Percentiles rank a stretch among this genome's conserved stretches.
phyloP scores from a whole-genome alignment of 352 stramenopile genomes.

The Phytopythium helicoides region DNA sequence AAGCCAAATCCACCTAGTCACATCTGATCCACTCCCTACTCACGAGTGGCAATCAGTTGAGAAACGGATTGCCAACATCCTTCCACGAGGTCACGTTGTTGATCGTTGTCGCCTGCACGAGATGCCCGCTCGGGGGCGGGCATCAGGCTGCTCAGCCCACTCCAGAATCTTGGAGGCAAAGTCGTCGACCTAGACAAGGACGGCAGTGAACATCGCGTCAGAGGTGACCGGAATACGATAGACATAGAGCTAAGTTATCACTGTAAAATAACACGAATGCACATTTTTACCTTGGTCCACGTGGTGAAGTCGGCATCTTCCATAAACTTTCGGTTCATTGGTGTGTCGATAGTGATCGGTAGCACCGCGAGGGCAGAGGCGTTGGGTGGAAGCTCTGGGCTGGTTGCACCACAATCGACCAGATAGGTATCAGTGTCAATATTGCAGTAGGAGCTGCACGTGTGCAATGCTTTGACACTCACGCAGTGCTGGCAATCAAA shows the following conservation, averaged over 20 bases:
- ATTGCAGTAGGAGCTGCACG: not conserved
- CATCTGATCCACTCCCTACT: too few species aligned
- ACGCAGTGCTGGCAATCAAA: conserved; percentile 80
- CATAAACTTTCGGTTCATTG: conserved; percentile 89
- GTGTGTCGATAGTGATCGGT: conserved; percentile 83
- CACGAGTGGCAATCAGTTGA: not conserved
- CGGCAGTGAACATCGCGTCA: conserved; percentile 1
- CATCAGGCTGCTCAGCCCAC: conserved; percentile 43
- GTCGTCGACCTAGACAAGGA: conserved; percentile 41
- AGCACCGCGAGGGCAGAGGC: conserved; percentile 67
- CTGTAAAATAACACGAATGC: not conserved
- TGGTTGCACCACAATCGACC: conserved; percentile 15
- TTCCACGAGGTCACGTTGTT: conserved; percentile 61
- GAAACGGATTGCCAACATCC: conserved; percentile 69
- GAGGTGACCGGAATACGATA: too few species aligned
- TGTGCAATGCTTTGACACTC: conserved; percentile 16
- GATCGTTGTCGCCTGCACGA: conserved; percentile 64
- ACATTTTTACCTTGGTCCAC: conserved; percentile 71
- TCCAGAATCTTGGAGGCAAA: conserved; percentile 79
- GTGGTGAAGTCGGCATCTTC: conserved; percentile 78
- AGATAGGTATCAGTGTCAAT: not conserved
- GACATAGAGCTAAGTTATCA: too few species aligned
- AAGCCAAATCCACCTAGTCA: not conserved
- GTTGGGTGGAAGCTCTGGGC: conserved; percentile 47
- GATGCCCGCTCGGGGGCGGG: conserved; percentile 61